Percentiles rank a stretch among this genome's conserved stretches.
Evolutionary conservation across 2,329 filamentous ascomycete genomes (phyloP).

Genomic region (Salinomyces thailandicus): DNA sequence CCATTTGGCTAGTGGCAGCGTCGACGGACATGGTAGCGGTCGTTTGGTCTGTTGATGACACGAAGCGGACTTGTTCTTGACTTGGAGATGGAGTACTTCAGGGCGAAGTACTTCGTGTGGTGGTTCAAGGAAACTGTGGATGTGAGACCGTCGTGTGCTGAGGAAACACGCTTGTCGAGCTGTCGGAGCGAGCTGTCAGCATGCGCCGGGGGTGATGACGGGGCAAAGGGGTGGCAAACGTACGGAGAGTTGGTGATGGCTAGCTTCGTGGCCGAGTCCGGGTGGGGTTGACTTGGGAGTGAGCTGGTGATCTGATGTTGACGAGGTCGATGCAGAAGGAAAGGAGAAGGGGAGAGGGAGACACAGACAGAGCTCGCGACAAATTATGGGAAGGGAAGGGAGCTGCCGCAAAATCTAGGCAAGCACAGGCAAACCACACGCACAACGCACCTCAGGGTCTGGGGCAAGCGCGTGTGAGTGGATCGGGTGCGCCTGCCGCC

Average conservation of each 20-base stretch:
- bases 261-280: conserved; percentile 36
- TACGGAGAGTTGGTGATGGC: conserved; percentile 38
- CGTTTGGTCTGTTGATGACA: conserved; percentile 42
- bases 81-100: conserved; percentile 8
- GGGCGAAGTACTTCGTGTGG: conserved; percentile 21
- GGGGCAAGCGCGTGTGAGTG: too few relatives aligned
- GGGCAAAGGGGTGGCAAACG: conserved; percentile 8
- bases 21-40: conserved; percentile 73
- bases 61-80: conserved; percentile 31
- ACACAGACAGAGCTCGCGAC: too few relatives aligned
- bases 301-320: conserved; percentile 12
- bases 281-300: conserved; percentile 13
- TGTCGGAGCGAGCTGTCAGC: conserved; percentile 14
- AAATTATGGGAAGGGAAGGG: too few relatives aligned
- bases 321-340: conserved; percentile 18
- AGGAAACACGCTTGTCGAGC: conserved; percentile 42
- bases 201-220: conserved; percentile 1
- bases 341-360: too few relatives aligned
- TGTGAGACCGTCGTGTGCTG: conserved; percentile 10
- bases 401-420: too few relatives aligned
- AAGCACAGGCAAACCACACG: too few relatives aligned
- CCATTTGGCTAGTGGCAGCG: conserved; percentile 63
- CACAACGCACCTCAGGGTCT: too few relatives aligned
- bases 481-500: too few relatives aligned
- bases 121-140: conserved; percentile 32